Percentiles rank a stretch among this genome's conserved stretches.
Conservation (phyloP, 805 yeast genomes). For the Suhomyces xylopsoci region DNA sequence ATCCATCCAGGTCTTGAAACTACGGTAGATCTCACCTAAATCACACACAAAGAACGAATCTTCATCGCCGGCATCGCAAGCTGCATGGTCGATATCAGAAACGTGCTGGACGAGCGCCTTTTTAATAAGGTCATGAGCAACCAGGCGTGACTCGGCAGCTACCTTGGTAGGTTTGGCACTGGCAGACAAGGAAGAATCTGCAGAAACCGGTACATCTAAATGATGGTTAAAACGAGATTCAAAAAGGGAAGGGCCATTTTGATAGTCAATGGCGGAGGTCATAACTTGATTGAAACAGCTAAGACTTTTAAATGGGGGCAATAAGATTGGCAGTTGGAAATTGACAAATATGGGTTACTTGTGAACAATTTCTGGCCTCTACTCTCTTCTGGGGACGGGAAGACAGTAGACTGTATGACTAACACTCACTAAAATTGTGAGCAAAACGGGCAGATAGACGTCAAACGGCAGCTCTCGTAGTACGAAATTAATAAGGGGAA, state of each 20-base stretch:
- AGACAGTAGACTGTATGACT: slow-evolving; percentile 2
- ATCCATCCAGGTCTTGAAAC: slow-evolving; percentile 60
- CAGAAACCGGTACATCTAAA: not conserved
- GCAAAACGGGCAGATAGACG: slow-evolving; percentile 21
- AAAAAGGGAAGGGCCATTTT: slow-evolving; percentile 9
- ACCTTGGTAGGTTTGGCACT: not conserved
- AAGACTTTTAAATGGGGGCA: not conserved
- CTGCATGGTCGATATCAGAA: slow-evolving; percentile 47
- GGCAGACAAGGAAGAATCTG: not conserved
- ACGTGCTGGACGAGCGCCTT: slow-evolving; percentile 40
- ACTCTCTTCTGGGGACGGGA: slow-evolving; percentile 6
- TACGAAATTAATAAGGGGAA: slow-evolving; percentile 4
- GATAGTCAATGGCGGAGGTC: slow-evolving; percentile 19
- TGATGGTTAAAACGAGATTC: not conserved
- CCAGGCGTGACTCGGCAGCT: not conserved
- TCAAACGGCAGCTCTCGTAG: slow-evolving; percentile 48
- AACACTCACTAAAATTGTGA: slow-evolving; percentile 32
- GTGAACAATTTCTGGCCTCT: slow-evolving; percentile 1
- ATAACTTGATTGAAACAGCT: slow-evolving; percentile 10
- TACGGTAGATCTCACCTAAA: slow-evolving; percentile 63
- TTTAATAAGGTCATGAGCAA: not conserved
- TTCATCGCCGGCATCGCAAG: slow-evolving; percentile 72
- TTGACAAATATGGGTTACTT: not conserved
- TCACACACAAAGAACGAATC: slow-evolving; percentile 89
- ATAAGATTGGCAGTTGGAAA: not conserved